Evolutionary conservation across 2,329 filamentous ascomycete genomes (phyloP), one percentile per base, ranked within the genome.

Genomic region (Trichoderma lentiforme): DNA sequence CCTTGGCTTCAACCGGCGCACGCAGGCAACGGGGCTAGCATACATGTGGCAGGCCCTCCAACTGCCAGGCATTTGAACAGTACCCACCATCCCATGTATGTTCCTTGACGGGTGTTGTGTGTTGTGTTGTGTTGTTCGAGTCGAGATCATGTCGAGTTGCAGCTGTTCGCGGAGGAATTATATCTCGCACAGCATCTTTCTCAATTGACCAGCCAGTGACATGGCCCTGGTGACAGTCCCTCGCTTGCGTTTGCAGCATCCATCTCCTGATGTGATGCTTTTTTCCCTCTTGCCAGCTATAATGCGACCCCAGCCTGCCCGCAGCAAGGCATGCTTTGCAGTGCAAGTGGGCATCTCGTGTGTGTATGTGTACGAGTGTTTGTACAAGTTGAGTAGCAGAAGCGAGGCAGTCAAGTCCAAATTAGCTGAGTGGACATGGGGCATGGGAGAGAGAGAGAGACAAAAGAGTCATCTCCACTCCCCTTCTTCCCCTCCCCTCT

Each of bases 281-380:
- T 7, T 30, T 6, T 2, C 18, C 18, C 30, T 34, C 8, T 21
- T 21, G 30, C n/a, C 57, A 15, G 57, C n/a, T 60, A 34, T 11
- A 28, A 57, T 26, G 53, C 15, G 66, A 30, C 57, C 24, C 69
- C 61, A 43, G 18, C 51, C 64, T 61, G 36, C 62, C 62, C 39
- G 56, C 68, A 57, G 68, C 68, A 57, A 43, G 34, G 34, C 58
- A 70, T 70, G 68, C 47, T 60, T 32, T 64, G 68, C 68, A 70
- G 65, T 15, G 34, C 34, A 36, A 36, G 34, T 47, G 56, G 53
- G 36, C 65, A 24, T 43, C 39, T 43, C 39, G 15, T 28, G 24
- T 30, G n/a, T 43, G 65, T 56, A 39, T 36, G 34, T 36, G 34
- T 36, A 36, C 32, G n/a, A 39, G n/a, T 24, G 47, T 12, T n/a